phyloP scores from a whole-genome alignment of 2,329 filamentous ascomycete genomes.

The Lasiodiplodia hormozganensis region DNA sequence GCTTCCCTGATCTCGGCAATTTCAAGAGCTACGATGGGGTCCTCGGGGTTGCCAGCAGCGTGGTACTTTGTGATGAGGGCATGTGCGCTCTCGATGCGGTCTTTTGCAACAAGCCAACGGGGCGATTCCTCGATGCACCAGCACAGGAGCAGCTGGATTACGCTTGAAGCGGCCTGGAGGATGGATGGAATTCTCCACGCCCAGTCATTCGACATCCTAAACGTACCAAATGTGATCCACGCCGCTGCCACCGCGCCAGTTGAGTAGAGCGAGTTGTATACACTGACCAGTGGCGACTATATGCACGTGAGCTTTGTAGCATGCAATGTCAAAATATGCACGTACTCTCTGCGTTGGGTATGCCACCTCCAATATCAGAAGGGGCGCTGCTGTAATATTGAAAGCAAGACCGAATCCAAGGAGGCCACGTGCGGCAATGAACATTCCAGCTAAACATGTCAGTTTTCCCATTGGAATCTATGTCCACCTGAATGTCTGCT shows the following conservation, averaged over 20 bases:
- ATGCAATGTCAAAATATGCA: neutral
- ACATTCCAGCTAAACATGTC: slow-evolving; percentile 31
- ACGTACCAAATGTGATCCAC: slow-evolving; percentile 55
- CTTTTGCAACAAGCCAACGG: slow-evolving; percentile 59
- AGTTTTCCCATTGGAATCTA: neutral
- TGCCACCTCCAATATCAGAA: slow-evolving; percentile 45
- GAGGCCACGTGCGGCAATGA: slow-evolving; percentile 42
- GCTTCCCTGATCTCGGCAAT: slow-evolving; percentile 59
- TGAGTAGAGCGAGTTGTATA: slow-evolving; percentile 30
- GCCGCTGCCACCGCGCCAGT: slow-evolving; percentile 44
- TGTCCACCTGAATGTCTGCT: neutral
- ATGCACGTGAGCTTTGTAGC: neutral
- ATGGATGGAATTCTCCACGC: slow-evolving; percentile 40
- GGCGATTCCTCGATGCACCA: slow-evolving; percentile 61
- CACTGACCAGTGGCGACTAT: neutral
- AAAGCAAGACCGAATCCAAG: slow-evolving; percentile 45
- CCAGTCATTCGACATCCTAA: slow-evolving; percentile 53
- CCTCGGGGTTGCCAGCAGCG: slow-evolving; percentile 54
- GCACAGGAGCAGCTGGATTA: slow-evolving; percentile 50
- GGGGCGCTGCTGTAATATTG: slow-evolving; percentile 42
- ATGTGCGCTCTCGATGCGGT: slow-evolving; percentile 53
- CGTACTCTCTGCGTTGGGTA: slow-evolving; percentile 40
- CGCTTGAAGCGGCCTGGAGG: neutral
- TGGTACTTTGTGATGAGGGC: slow-evolving; percentile 61
- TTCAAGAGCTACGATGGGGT: slow-evolving; percentile 56